A percentile compares a stretch with the other conserved stretches of the same genome.
Conservation (phyloP, 108 stramenopile genomes). For the Conticribra weissflogii region DNA sequence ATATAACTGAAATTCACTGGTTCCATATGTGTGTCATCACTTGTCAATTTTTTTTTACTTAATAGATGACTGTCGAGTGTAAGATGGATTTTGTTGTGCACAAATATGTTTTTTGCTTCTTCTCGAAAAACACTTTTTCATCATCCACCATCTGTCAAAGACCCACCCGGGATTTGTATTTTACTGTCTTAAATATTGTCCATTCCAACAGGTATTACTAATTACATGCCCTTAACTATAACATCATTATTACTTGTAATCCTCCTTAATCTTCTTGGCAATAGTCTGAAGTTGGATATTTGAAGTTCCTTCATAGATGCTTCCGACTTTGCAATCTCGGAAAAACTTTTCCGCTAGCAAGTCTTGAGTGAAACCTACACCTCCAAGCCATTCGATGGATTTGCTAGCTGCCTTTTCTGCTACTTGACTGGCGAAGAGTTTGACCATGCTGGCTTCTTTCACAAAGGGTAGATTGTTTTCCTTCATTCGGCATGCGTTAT, state of each 20-base stretch:
- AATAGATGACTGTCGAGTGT: too few relatives aligned
- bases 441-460: conserved; percentile 96
- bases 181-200: too few relatives aligned
- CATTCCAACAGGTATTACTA: too few relatives aligned
- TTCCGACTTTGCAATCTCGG: conserved; percentile 96
- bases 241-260: conserved; percentile 33
- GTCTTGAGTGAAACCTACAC: conserved; percentile 93
- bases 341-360: conserved; percentile 93
- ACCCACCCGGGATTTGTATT: too few relatives aligned
- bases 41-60: too few relatives aligned
- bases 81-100: too few relatives aligned
- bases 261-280: conserved; percentile 69
- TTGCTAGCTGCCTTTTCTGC: conserved; percentile 86
- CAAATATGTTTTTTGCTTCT: too few relatives aligned
- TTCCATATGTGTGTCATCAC: too few relatives aligned
- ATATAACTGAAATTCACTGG: too few relatives aligned
- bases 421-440: conserved; percentile 89
- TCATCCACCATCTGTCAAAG: too few relatives aligned
- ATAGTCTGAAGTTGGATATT: conserved; percentile 87
- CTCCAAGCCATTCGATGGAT: conserved; percentile 93
- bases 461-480: conserved; percentile 88
- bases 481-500: conserved; percentile 93
- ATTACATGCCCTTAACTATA: too few relatives aligned
- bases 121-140: too few relatives aligned
- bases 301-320: conserved; percentile 90